phyloP scores from a whole-genome alignment of 2,329 filamentous ascomycete genomes.

The Dactylellina cionopaga region DNA sequence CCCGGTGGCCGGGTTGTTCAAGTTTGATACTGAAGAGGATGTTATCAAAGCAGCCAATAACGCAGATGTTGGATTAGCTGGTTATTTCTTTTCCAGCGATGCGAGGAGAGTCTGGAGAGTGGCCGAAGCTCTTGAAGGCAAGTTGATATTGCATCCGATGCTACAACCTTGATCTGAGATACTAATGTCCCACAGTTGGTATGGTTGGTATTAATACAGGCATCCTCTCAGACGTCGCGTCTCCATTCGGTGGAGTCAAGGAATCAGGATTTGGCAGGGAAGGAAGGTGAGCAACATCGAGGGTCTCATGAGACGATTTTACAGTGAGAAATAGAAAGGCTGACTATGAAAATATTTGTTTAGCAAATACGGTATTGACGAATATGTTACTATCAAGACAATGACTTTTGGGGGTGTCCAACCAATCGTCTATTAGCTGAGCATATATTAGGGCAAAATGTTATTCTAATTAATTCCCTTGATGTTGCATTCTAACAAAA shows the following conservation, averaged over 20 bases:
- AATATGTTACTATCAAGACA: conserved; percentile 80
- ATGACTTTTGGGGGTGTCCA: conserved; percentile 62
- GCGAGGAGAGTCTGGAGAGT: conserved; percentile 70
- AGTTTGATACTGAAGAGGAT: conserved; percentile 87
- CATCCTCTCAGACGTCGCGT: conserved; percentile 55
- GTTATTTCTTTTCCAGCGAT: conserved; percentile 86
- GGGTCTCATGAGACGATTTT: neutral
- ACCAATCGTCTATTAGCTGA: conserved; percentile 5
- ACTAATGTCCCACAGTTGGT: conserved; percentile 66
- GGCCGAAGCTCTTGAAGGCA: conserved; percentile 72
- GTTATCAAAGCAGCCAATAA: conserved; percentile 84
- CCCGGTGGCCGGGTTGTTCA: conserved; percentile 88
- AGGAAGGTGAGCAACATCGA: conserved; percentile 64
- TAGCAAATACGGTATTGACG: conserved; percentile 76
- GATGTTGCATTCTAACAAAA: neutral
- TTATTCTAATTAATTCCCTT: neutral
- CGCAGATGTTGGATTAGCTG: conserved; percentile 86
- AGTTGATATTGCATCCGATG: conserved; percentile 6
- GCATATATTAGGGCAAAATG: neutral
- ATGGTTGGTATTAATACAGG: conserved; percentile 90
- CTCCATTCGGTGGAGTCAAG: conserved; percentile 79
- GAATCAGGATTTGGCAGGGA: conserved; percentile 83
- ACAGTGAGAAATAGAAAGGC: neutral
- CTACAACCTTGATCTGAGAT: neutral
- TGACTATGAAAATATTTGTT: conserved; percentile 30